phyloP scores from a whole-genome alignment of 257 asterid genomes.

The Petunia axillaris region DNA sequence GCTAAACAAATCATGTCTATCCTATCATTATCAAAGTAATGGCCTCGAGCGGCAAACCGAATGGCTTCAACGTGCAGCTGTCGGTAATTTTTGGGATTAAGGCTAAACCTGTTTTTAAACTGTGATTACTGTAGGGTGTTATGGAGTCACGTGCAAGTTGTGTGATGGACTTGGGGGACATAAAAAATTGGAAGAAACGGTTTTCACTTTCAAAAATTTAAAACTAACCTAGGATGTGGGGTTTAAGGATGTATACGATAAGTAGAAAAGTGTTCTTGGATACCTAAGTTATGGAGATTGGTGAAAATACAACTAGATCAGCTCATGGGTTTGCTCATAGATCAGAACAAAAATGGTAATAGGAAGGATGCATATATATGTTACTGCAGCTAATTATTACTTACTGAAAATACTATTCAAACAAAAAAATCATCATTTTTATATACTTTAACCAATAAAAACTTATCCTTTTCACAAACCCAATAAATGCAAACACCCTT shows the following conservation, averaged over 20 bases:
- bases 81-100: constrained; percentile 4
- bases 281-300: background rate
- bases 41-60: constrained; percentile 31
- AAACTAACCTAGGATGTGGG: constrained; percentile 19
- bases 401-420: too few relatives aligned
- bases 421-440: too few relatives aligned
- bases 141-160: constrained; percentile 39
- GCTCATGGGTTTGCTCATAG: background rate
- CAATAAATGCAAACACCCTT: too few relatives aligned
- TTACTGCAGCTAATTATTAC: too few relatives aligned
- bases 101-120: constrained; percentile 6
- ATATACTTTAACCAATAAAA: too few relatives aligned
- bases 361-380: too few relatives aligned
- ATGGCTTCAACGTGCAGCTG: constrained; percentile 19
- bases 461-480: too few relatives aligned
- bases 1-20: background rate
- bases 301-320: background rate
- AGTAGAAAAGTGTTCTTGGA: background rate
- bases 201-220: background rate
- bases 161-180: constrained; percentile 33
- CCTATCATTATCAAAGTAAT: background rate
- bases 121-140: constrained; percentile 24
- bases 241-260: background rate
- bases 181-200: background rate
- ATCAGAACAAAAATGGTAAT: background rate